Percentiles rank a stretch among this genome's conserved stretches.
Conservation (phyloP, 2,329 filamentous ascomycete genomes). For the Ophiostoma australiae region DNA sequence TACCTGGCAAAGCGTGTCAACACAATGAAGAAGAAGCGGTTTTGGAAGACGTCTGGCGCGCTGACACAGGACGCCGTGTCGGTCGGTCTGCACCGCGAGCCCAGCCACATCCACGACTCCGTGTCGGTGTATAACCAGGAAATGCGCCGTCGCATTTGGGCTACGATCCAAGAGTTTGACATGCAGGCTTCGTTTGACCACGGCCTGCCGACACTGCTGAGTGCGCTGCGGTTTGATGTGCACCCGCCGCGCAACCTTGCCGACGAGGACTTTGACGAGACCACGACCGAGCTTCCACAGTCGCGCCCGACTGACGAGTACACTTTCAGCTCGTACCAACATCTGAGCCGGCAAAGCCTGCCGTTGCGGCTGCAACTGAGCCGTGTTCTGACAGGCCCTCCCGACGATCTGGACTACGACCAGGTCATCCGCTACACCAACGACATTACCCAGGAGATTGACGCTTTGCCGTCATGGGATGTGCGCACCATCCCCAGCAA, state of each 20-base stretch:
- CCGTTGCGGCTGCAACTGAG: slow-evolving; percentile 54
- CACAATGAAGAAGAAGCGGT: slow-evolving; percentile 59
- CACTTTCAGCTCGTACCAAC: slow-evolving; percentile 56
- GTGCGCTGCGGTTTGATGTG: slow-evolving; percentile 52
- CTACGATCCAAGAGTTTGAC: slow-evolving; percentile 58
- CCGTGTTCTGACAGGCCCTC: slow-evolving; percentile 50
- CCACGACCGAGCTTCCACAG: slow-evolving; percentile 43
- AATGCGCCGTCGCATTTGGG: slow-evolving; percentile 58
- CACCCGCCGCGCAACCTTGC: slow-evolving; percentile 52
- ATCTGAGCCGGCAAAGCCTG: slow-evolving; percentile 53
- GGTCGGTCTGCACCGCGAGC: slow-evolving; percentile 56
- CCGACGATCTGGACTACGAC: slow-evolving; percentile 55
- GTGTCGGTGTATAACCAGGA: slow-evolving; percentile 58
- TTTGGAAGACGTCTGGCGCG: slow-evolving; percentile 54
- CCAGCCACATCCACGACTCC: slow-evolving; percentile 49
- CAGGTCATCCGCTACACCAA: slow-evolving; percentile 58
- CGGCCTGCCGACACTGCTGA: slow-evolving; percentile 53
- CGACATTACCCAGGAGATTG: slow-evolving; percentile 56
- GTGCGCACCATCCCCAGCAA: slow-evolving; percentile 26
- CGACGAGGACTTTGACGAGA: slow-evolving; percentile 52
- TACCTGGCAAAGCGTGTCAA: slow-evolving; percentile 59
- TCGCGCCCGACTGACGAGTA: slow-evolving; percentile 51
- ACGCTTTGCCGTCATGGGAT: slow-evolving; percentile 56
- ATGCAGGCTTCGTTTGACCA: slow-evolving; percentile 59
- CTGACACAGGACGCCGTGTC: slow-evolving; percentile 55